These are phyloP conservation scores for Discostella stelligera DNA, from an alignment of 352 stramenopile genomes.

Conservation along the genomic window DNA sequence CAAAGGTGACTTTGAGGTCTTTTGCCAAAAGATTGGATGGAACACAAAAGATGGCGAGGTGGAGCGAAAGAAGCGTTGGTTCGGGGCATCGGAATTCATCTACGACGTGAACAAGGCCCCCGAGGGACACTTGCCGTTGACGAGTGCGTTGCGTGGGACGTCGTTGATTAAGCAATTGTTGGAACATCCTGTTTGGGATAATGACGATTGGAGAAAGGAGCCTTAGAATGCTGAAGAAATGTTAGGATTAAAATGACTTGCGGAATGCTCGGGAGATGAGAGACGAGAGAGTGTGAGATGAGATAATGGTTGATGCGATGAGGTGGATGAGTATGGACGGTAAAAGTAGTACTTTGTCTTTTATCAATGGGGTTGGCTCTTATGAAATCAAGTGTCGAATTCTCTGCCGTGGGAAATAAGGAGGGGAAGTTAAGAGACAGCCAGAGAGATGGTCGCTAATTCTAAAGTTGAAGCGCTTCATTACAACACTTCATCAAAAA, in stretches of 20 bases:
- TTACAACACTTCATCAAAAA: too few species aligned
- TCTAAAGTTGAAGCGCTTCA: too few species aligned
- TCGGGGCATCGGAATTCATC: constrained; percentile 87
- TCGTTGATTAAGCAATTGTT: constrained; percentile 85
- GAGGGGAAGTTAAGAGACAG: too few species aligned
- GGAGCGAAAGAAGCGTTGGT: constrained; percentile 85
- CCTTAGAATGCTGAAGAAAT: constrained; percentile 49
- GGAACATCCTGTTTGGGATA: constrained; percentile 85
- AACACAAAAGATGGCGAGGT: constrained; percentile 85
- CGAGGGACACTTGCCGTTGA: constrained; percentile 86
- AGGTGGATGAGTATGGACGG: too few species aligned
- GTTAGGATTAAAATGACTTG: too few species aligned
- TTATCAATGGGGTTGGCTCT: too few species aligned
- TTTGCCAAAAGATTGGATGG: constrained; percentile 87
- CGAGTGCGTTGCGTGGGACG: constrained; percentile 84
- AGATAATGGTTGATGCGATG: too few species aligned
- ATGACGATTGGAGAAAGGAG: constrained; percentile 86
- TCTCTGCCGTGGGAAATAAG: too few species aligned
- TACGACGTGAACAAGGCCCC: constrained; percentile 87
- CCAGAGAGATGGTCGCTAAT: too few species aligned
- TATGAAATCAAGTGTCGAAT: too few species aligned
- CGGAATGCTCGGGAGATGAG: background rate
- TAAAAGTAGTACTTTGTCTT: too few species aligned
- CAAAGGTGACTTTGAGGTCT: constrained; percentile 86
- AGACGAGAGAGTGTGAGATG: background rate